Base-by-base conservation (phyloP, 1,139 yeast species). In the Kazachstania sp. region DNA sequence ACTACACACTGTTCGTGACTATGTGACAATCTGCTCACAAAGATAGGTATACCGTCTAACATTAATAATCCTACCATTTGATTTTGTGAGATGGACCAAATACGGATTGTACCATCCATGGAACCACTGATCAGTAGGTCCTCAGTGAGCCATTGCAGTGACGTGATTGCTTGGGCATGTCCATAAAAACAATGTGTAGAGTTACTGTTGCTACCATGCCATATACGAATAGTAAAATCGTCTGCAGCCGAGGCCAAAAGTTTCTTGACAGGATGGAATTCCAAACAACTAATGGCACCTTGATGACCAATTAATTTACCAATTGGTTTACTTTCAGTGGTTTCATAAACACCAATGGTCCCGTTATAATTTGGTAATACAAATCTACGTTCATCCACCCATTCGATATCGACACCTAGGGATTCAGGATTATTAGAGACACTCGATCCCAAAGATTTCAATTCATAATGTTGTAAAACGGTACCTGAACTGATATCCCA, bases 221-320 rank as follows among this genome's bases (percentile, higher is more conserved):
- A 88, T 15, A 87, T 70, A 55, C 86, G 76, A 11, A 87, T 72
- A 0, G 76, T 69, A 49, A 77, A 75, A 60, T 88, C 96, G 60
- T 86, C 95, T 1, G 94, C 81, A n/a, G 86, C 81, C 1, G 90
- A 79, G 1, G 87, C 81, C 40, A 88, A 70, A 38, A 82, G 63
- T 53, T 77, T 78, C 4, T 76, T 68, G 2, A 64, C 61, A 2
- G 63, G 54, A 55, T 82, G 79, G 61, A 82, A 86, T 68, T 66
- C 15, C 85, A 69, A 3, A 69, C 68, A n/a, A 39, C 85, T 73
- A 12, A 86, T 74, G 1, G 79, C 71, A 45, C 78, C 77, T 12
- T 75, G 71, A 59, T 87, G 96, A 1, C 95, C 96, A 20, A 74
- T 63, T 44, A 87, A 71, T 41, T 73, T 71, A 3, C 92, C 86